Evolutionary conservation across 1,139 yeast species (phyloP).

Genomic region (Protomyces gravidus): DNA sequence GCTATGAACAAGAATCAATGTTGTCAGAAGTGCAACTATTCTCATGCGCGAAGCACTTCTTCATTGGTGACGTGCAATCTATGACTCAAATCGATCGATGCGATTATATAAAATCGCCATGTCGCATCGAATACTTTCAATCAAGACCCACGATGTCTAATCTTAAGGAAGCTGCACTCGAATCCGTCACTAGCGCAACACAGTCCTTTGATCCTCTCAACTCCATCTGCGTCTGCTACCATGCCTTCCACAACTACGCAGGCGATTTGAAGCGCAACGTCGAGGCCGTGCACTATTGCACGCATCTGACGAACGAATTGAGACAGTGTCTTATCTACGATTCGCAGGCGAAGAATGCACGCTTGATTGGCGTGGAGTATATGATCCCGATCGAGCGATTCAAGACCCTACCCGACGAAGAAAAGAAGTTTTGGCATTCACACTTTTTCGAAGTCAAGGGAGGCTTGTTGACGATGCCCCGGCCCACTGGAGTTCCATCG

Average conservation of each 20-base stretch:
- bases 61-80: not conserved
- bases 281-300: conserved; percentile 27
- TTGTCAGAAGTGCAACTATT: not conserved
- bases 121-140: not conserved
- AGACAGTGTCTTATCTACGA: conserved; percentile 30
- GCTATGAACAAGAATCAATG: too few relatives aligned
- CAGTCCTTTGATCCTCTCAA: conserved; percentile 23
- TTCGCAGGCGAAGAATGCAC: conserved; percentile 13
- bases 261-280: conserved; percentile 25
- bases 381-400: conserved; percentile 28
- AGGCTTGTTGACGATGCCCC: conserved; percentile 28
- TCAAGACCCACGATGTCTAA: conserved; percentile 6
- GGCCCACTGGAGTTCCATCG: conserved; percentile 14
- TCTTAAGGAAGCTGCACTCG: conserved; percentile 10
- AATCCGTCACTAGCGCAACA: conserved; percentile 14
- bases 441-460: conserved; percentile 29
- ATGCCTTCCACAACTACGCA: conserved; percentile 28
- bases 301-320: conserved; percentile 21
- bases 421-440: conserved; percentile 29
- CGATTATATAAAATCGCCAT: not conserved
- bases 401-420: conserved; percentile 20
- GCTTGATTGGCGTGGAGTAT: conserved; percentile 30
- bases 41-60: not conserved
- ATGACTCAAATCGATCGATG: not conserved
- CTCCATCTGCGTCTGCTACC: conserved; percentile 24